Evolutionary conservation across 768 basidiomycete genomes (phyloP).

Genomic region (Lactifluus volemus): DNA sequence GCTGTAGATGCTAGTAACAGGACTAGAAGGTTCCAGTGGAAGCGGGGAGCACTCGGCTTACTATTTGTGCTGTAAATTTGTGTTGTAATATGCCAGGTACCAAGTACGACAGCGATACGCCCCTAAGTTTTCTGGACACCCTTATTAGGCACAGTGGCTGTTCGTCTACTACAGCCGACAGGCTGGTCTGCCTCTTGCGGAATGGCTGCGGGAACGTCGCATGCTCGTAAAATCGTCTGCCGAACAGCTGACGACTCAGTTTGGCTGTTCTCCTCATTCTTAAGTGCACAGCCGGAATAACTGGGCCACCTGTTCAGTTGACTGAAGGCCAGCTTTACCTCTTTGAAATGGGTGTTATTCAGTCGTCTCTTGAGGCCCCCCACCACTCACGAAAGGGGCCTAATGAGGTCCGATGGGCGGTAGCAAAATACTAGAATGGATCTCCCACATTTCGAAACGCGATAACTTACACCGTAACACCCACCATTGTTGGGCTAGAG

Average conservation of each 20-base stretch:
- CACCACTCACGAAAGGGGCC: too few species aligned
- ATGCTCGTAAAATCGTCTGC: slow-evolving; percentile 11
- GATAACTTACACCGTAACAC: too few species aligned
- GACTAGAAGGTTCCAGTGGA: slow-evolving; percentile 8
- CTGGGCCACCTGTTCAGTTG: slow-evolving; percentile 18
- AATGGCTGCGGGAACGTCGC: slow-evolving; percentile 8
- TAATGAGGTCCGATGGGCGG: not conserved
- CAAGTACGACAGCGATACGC: not conserved
- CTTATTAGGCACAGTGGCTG: not conserved
- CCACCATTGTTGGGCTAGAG: not conserved
- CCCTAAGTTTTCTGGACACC: not conserved
- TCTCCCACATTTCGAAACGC: not conserved
- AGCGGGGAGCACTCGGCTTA: not conserved
- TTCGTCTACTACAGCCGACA: not conserved
- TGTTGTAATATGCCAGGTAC: not conserved
- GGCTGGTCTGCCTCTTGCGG: not conserved
- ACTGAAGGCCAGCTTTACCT: slow-evolving; percentile 21
- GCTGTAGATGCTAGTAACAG: not conserved
- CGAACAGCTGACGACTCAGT: slow-evolving; percentile 5
- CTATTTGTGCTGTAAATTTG: not conserved
- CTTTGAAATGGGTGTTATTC: slow-evolving; percentile 22
- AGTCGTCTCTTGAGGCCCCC: not conserved
- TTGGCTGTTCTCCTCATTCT: not conserved
- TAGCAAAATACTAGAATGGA: too few species aligned
- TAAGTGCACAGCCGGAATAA: not conserved